Evolutionary conservation across 768 basidiomycete genomes (phyloP), one percentile per base, ranked within the genome.

Genomic region (Lentinula raphanica): DNA sequence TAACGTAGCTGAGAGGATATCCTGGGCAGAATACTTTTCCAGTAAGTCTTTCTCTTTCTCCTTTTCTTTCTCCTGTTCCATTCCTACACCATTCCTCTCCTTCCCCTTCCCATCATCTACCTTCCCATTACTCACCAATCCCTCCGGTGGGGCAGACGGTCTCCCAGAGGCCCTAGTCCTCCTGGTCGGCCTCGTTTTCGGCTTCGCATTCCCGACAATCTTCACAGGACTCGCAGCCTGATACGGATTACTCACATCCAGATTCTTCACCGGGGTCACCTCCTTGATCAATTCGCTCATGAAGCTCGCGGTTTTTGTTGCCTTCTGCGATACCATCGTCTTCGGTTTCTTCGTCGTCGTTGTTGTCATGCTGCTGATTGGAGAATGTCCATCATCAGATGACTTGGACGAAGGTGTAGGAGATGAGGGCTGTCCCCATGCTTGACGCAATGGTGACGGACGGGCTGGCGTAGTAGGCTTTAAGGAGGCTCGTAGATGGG

Each of bases 241-340:
- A 65, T 92, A 92, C 0, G 90, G 90, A 67, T 92, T 92, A 53
- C 81, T 82, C 42, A 90, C 77, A 63, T 88, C 89, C 21, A 81
- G 78, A 58, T 75, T 83, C 69, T 80, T 84, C 13, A 81, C 76
- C 0, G 87, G 86, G 0, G 86, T 85, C 7, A 80, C 83, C 62
- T 87, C 86, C 68, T 87, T 86, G 62, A 90, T 84, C 54, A 91
- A 74, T 54, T 84, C 83, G 1, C 84, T 76, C 80, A 90, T 84
- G 54, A 84, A 82, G 65, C 75, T 81, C 11, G 88, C 89, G 5
- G 87, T 83, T 63, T 85, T 81, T 1, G 87, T 88, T 27, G 80
- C 82, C 55, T 76, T 81, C 19, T 71, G 66, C 53, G 74, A 67
- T 36, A n/a, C n/a, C n/a, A n/a, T n/a, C n/a, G n/a, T n/a, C n/a